phyloP scores from a whole-genome alignment of 164 flowering plant genomes.

The Paratinospora sagittata region DNA sequence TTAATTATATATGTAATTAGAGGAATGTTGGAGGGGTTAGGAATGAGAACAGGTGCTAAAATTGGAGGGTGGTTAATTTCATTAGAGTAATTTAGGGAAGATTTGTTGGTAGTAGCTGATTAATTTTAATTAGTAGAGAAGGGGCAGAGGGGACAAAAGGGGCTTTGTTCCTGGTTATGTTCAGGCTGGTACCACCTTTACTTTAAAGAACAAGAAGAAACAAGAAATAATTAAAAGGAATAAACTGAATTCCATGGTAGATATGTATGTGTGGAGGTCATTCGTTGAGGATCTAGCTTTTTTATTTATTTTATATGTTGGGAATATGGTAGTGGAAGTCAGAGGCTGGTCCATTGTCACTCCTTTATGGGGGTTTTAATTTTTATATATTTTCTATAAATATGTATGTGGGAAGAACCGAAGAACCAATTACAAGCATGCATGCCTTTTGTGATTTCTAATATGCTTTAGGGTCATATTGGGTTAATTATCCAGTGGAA shows the following conservation, averaged over 20 bases:
- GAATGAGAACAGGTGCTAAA: constrained; percentile 49
- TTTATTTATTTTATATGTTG: constrained; percentile 31
- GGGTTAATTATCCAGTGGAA: no score
- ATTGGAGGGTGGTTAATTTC: constrained; percentile 14
- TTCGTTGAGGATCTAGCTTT: constrained; percentile 39
- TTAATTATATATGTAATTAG: constrained; percentile 13
- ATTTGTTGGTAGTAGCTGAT: constrained; percentile 11
- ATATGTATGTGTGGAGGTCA: constrained; percentile 32
- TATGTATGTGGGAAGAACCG: no score
- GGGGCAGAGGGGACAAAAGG: constrained; percentile 16
- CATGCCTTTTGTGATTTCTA: no score
- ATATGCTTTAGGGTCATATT: no score
- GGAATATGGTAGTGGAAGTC: constrained; percentile 48
- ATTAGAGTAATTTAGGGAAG: constrained; percentile 14
- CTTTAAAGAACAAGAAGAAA: neutral
- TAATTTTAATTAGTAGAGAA: constrained; percentile 31
- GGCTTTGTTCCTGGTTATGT: constrained; percentile 27
- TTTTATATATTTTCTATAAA: no score
- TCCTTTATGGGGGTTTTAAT: constrained; percentile 29
- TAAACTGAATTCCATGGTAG: constrained; percentile 26
- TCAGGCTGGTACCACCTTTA: constrained; percentile 2
- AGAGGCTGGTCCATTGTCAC: constrained; percentile 39
- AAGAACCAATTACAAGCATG: no score
- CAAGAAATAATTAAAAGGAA: constrained; percentile 23
- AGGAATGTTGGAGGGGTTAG: constrained; percentile 18